Percentiles rank a stretch among this genome's conserved stretches.
Evolutionary conservation across 768 basidiomycete genomes (phyloP).

Genomic region (Kwoniella botswanensis): DNA sequence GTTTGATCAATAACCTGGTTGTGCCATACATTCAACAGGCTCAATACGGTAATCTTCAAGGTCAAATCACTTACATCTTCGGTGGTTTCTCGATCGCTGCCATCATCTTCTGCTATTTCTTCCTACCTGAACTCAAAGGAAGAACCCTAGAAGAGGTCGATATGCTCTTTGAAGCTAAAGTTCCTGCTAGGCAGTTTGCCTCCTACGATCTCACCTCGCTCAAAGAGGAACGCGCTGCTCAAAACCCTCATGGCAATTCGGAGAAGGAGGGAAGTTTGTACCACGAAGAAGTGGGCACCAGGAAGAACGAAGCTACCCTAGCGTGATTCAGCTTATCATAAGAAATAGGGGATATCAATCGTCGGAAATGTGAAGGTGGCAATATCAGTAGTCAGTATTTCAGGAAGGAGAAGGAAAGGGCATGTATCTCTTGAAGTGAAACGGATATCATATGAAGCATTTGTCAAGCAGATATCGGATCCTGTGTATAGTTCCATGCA

Average conservation of each 20-base stretch:
- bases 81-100: conserved; percentile 21
- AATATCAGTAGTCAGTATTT: too few species aligned
- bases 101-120: conserved; percentile 29
- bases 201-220: conserved; percentile 6
- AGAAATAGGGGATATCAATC: too few species aligned
- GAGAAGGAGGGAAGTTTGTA: conserved; percentile 9
- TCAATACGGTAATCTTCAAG: conserved; percentile 40
- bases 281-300: neutral
- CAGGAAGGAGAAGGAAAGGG: too few species aligned
- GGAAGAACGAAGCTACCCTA: too few species aligned
- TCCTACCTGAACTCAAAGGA: conserved; percentile 41
- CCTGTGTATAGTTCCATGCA: too few species aligned
- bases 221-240: conserved; percentile 8
- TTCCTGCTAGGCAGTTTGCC: conserved; percentile 21
- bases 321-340: too few species aligned
- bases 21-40: conserved; percentile 43
- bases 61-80: conserved; percentile 29
- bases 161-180: conserved; percentile 32
- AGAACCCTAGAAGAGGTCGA: conserved; percentile 41
- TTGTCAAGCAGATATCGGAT: too few species aligned
- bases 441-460: too few species aligned
- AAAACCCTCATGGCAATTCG: neutral
- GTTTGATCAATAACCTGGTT: conserved; percentile 37
- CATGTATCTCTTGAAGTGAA: too few species aligned
- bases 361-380: too few species aligned